These are phyloP conservation scores for Glutinoglossum americanum DNA, from an alignment of 495 filamentous ascomycete genomes.

Conservation along the genomic window DNA sequence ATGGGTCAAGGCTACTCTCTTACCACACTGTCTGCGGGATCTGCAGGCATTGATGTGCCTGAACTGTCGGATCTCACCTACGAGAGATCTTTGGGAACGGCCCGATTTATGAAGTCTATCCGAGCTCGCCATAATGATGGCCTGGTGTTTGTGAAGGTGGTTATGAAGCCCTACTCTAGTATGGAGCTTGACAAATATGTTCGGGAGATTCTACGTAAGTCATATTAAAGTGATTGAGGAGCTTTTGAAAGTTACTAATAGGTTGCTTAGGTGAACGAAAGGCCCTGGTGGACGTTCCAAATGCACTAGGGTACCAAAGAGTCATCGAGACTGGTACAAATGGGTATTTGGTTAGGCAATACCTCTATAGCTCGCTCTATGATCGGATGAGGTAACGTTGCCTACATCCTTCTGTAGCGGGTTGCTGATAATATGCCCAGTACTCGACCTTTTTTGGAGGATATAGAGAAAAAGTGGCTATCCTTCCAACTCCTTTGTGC, in stretches of 20 bases:
- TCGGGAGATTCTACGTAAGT: slow-evolving; percentile 48
- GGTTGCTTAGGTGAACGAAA: slow-evolving; percentile 49
- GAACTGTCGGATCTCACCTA: slow-evolving; percentile 77
- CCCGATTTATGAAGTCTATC: slow-evolving; percentile 95
- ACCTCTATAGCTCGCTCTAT: slow-evolving; percentile 88
- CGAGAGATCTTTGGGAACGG: slow-evolving; percentile 80
- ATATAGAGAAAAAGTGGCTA: slow-evolving; percentile 97
- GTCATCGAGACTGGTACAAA: slow-evolving; percentile 75
- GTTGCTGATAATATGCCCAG: slow-evolving; percentile 18
- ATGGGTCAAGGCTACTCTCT: slow-evolving; percentile 98
- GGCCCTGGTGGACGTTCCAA: slow-evolving; percentile 61
- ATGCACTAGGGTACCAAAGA: slow-evolving; percentile 76
- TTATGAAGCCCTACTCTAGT: slow-evolving; percentile 68
- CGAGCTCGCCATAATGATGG: slow-evolving; percentile 77
- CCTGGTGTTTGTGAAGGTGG: slow-evolving; percentile 76
- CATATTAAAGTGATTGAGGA: slow-evolving; percentile 2
- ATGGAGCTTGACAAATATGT: slow-evolving; percentile 62
- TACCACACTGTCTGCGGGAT: slow-evolving; percentile 68
- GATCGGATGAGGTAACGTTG: slow-evolving; percentile 59
- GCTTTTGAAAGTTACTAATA: not conserved
- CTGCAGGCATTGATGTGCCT: slow-evolving; percentile 79
- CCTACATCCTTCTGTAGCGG: not conserved
- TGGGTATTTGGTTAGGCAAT: slow-evolving; percentile 91
- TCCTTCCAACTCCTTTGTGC: slow-evolving; percentile 90
- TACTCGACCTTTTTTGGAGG: slow-evolving; percentile 89